Percentiles rank a stretch among this genome's conserved stretches.
These are phyloP conservation scores for Bocquillonia castaneifolia DNA, from an alignment of 441 rosid genomes.

Conservation along the genomic window DNA sequence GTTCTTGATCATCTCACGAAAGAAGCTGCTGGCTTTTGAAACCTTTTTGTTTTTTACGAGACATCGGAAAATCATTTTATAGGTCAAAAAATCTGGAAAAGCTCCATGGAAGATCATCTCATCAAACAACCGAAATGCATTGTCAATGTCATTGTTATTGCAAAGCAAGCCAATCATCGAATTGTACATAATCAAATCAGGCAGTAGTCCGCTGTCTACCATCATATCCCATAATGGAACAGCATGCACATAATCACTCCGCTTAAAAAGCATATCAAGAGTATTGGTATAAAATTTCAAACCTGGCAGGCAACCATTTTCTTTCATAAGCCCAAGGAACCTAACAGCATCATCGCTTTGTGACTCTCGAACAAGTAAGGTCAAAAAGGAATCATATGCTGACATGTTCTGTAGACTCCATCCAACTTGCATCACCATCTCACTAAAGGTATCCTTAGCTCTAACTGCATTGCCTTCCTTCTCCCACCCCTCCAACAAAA, in stretches of 20 bases:
- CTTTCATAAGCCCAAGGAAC: slow-evolving; percentile 44
- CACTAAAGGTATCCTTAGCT: slow-evolving; percentile 44
- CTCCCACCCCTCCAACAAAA: slow-evolving; percentile 59
- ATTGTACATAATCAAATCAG: slow-evolving; percentile 46
- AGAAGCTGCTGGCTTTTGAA: slow-evolving; percentile 36
- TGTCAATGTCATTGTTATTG: slow-evolving; percentile 34
- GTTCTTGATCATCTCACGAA: slow-evolving; percentile 53
- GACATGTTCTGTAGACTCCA: slow-evolving; percentile 32
- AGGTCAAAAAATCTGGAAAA: slow-evolving; percentile 48
- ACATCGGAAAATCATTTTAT: slow-evolving; percentile 45
- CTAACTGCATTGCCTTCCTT: slow-evolving; percentile 45
- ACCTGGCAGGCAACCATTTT: slow-evolving; percentile 47
- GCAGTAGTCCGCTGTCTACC: slow-evolving; percentile 37
- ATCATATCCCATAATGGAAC: slow-evolving; percentile 42
- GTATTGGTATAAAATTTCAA: slow-evolving; percentile 42
- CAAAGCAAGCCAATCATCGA: slow-evolving; percentile 42
- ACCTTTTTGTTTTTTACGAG: slow-evolving; percentile 44
- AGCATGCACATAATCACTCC: slow-evolving; percentile 29
- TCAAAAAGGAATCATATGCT: slow-evolving; percentile 41
- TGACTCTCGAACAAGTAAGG: slow-evolving; percentile 32
- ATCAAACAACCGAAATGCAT: slow-evolving; percentile 43
- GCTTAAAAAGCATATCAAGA: slow-evolving; percentile 42
- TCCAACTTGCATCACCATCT: slow-evolving; percentile 42
- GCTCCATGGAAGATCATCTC: slow-evolving; percentile 47
- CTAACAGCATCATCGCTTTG: slow-evolving; percentile 38